phyloP scores from a whole-genome alignment of 768 basidiomycete species.

The Calocera viscosa region DNA sequence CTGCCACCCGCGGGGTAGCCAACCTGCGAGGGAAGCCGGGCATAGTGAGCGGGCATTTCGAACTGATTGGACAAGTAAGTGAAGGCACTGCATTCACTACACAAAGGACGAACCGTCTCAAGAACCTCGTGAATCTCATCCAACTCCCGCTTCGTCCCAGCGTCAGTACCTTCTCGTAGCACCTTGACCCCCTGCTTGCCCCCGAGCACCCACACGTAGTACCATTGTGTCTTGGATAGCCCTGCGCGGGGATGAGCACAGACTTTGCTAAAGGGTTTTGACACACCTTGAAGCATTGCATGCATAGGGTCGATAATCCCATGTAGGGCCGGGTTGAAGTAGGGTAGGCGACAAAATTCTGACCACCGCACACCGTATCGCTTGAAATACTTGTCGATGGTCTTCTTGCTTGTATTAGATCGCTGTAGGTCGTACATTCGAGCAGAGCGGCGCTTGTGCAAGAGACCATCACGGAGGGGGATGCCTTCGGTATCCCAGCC shows the following conservation, averaged over 20 bases:
- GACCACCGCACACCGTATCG: conserved; percentile 19
- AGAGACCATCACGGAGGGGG: conserved; percentile 12
- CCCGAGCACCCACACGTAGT: conserved; percentile 12
- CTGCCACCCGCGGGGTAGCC: neutral
- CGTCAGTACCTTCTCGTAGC: neutral
- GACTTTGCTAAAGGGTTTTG: conserved; percentile 16
- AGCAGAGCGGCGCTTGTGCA: conserved; percentile 15
- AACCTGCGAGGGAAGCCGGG: neutral
- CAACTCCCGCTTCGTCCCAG: conserved; percentile 1
- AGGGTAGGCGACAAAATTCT: conserved; percentile 23
- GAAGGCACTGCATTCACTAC: neutral
- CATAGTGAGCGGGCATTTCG: neutral
- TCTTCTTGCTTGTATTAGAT: conserved; percentile 10
- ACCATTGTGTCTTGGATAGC: no score
- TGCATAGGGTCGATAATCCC: conserved; percentile 29
- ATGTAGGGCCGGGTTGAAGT: conserved; percentile 24
- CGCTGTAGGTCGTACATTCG: conserved; percentile 10
- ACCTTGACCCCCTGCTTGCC: neutral
- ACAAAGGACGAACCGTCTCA: neutral
- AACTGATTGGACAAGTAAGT: neutral
- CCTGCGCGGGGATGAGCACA: no score
- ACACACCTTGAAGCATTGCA: conserved; percentile 22
- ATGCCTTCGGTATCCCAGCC: conserved; percentile 4
- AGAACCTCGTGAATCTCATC: conserved; percentile 7
- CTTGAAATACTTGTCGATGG: conserved; percentile 13